Evolutionary conservation across 202 grass and related monocot genomes (phyloP).

Genomic region (Musa balbisiana): DNA sequence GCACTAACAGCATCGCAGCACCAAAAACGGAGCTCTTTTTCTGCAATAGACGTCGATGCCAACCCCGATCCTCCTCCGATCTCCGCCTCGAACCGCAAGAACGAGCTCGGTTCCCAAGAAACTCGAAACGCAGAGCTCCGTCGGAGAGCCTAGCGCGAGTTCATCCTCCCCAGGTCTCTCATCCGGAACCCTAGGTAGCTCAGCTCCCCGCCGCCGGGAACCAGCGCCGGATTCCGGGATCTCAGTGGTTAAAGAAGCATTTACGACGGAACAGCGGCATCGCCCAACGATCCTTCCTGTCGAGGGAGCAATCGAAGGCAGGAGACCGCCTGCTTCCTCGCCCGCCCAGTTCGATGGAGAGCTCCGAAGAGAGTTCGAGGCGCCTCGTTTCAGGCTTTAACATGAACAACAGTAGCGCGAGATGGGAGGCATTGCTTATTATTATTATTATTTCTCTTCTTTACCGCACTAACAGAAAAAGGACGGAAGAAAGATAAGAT

Average conservation of each 20-base stretch:
- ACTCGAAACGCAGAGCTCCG: background rate
- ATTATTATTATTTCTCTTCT: background rate
- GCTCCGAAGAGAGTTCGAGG: background rate
- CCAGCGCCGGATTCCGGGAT: background rate
- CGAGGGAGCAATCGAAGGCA: background rate
- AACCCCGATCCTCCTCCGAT: background rate
- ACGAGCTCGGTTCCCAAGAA: background rate
- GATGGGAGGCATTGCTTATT: background rate
- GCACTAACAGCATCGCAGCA: background rate
- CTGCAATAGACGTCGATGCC: background rate
- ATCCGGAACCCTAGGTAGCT: constrained; percentile 1
- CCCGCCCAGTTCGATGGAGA: background rate
- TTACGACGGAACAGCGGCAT: background rate
- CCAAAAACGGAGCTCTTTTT: background rate
- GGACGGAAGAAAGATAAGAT: too few relatives aligned
- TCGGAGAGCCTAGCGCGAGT: background rate
- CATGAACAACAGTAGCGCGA: background rate
- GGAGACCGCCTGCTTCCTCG: too few relatives aligned
- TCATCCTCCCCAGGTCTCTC: background rate
- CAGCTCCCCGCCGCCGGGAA: constrained; percentile 8
- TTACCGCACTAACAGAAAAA: too few relatives aligned
- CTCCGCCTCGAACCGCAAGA: background rate
- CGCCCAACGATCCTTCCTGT: background rate
- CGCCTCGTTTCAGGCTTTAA: constrained; percentile 2
- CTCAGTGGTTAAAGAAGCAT: background rate